phyloP scores from a whole-genome alignment of 23 red algal species.

The Gracilaria domingensis region DNA sequence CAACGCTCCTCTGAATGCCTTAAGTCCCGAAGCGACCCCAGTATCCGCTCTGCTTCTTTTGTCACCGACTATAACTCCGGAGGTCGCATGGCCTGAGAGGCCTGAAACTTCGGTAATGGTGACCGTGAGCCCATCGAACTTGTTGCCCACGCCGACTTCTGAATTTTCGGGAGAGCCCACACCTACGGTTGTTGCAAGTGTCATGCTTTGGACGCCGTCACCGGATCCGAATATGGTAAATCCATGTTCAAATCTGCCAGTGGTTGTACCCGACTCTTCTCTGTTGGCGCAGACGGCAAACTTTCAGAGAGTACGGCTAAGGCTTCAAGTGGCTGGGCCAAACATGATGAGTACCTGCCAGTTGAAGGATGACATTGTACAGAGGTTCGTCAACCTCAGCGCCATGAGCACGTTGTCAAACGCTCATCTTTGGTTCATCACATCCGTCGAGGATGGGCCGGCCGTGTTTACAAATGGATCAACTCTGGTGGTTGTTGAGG shows the following conservation, averaged over 20 bases:
- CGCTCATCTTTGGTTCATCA: conserved; percentile 23
- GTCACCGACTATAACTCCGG: not conserved
- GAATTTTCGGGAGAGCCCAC: not conserved
- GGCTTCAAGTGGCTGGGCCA: conserved; percentile 43
- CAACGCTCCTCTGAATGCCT: no score
- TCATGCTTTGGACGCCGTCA: not conserved
- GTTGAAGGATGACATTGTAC: not conserved
- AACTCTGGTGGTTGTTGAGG: conserved; percentile 37
- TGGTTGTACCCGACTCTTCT: conserved; percentile 33
- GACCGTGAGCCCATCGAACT: not conserved
- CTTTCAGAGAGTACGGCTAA: conserved; percentile 41
- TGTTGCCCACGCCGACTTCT: not conserved
- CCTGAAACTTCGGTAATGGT: not conserved
- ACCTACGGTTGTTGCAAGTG: not conserved
- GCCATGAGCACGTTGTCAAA: conserved; percentile 38
- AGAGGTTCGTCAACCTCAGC: conserved; percentile 59
- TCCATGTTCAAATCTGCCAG: not conserved
- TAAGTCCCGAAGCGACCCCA: not conserved
- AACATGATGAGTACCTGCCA: conserved; percentile 43
- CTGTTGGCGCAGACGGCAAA: conserved; percentile 30
- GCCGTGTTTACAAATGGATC: conserved; percentile 20
- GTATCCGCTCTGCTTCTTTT: not conserved
- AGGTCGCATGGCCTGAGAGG: not conserved
- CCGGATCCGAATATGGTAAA: not conserved
- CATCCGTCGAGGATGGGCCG: conserved; percentile 47